These are phyloP conservation scores for Amphicarpaea edgeworthii DNA, from an alignment of 306 rosid genomes.

Conservation along the genomic window DNA sequence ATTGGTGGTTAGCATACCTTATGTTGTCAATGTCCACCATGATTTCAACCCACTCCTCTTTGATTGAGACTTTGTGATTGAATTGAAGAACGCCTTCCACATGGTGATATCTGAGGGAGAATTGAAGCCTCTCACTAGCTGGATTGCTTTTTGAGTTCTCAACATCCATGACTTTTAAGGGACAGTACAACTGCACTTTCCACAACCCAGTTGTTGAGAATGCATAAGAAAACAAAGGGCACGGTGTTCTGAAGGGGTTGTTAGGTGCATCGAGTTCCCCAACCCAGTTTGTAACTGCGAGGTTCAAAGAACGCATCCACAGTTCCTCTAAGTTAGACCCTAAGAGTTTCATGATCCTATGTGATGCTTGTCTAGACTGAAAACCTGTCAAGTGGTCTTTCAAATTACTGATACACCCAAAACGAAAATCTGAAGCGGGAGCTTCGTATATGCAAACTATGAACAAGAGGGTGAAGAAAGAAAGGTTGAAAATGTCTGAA, in stretches of 20 bases:
- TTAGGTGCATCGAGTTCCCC: slow-evolving; percentile 55
- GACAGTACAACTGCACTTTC: slow-evolving; percentile 92
- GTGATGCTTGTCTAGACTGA: slow-evolving; percentile 64
- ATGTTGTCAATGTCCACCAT: slow-evolving; percentile 76
- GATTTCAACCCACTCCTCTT: slow-evolving; percentile 73
- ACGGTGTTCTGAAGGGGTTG: slow-evolving; percentile 61
- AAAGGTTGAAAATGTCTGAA: slow-evolving; percentile 64
- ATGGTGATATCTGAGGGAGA: slow-evolving; percentile 84
- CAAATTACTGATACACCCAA: slow-evolving; percentile 48
- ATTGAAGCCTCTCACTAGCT: slow-evolving; percentile 65
- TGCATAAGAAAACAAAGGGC: slow-evolving; percentile 69
- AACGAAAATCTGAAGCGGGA: slow-evolving; percentile 64
- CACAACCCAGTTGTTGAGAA: slow-evolving; percentile 71
- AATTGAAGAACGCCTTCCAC: slow-evolving; percentile 86
- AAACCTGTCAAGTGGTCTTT: slow-evolving; percentile 60
- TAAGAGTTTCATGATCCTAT: slow-evolving; percentile 67
- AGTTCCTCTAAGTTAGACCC: slow-evolving; percentile 83
- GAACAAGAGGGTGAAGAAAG: slow-evolving; percentile 72
- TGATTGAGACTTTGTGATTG: slow-evolving; percentile 65
- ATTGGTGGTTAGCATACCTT: slow-evolving; percentile 55
- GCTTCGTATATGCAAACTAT: slow-evolving; percentile 82
- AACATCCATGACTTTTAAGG: slow-evolving; percentile 69
- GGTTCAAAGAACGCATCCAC: slow-evolving; percentile 93
- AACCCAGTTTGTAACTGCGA: slow-evolving; percentile 78
- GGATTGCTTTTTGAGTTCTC: slow-evolving; percentile 56